Conservation (phyloP, 768 basidiomycete genomes). For the Suillus tomentosus region DNA sequence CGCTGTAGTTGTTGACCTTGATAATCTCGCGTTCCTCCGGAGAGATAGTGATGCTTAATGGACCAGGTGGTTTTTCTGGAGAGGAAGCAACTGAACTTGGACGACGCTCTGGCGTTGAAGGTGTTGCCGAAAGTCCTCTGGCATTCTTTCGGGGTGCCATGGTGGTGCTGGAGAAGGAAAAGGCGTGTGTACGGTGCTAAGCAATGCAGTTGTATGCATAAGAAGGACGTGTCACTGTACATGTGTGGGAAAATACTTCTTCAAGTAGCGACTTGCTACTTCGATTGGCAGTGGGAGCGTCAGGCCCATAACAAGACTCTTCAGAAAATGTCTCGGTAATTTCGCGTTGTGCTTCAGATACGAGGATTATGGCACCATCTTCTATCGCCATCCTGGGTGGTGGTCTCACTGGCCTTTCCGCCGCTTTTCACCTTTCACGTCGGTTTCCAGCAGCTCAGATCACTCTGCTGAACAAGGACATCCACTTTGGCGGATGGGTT, state of each 20-base stretch:
- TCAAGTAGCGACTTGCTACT: background rate
- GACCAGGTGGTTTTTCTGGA: conserved; percentile 49
- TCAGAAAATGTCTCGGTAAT: background rate
- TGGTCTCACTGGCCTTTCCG: conserved; percentile 79
- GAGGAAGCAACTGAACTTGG: conserved; percentile 25
- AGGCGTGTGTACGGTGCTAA: conserved; percentile 21
- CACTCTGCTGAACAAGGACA: conserved; percentile 66
- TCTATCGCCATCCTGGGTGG: conserved; percentile 75
- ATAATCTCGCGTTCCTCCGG: conserved; percentile 52
- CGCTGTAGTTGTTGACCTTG: conserved; percentile 61
- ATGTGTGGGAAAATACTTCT: conserved; percentile 5
- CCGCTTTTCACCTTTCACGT: conserved; percentile 76
- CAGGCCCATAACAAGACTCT: background rate
- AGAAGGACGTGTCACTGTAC: background rate
- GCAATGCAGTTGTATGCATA: background rate
- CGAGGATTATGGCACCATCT: conserved; percentile 21
- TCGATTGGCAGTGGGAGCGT: background rate
- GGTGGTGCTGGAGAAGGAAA: background rate
- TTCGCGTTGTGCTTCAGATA: conserved; percentile 1
- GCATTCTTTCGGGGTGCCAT: conserved; percentile 26
- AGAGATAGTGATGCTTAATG: conserved; percentile 49
- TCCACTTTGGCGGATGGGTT: conserved; percentile 86
- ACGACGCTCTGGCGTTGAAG: conserved; percentile 24
- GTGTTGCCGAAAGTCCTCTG: conserved; percentile 18
- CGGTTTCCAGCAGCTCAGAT: conserved; percentile 61